Evolutionary conservation across 495 filamentous ascomycete species (phyloP).

Genomic region (Hypoxylon rickii): DNA sequence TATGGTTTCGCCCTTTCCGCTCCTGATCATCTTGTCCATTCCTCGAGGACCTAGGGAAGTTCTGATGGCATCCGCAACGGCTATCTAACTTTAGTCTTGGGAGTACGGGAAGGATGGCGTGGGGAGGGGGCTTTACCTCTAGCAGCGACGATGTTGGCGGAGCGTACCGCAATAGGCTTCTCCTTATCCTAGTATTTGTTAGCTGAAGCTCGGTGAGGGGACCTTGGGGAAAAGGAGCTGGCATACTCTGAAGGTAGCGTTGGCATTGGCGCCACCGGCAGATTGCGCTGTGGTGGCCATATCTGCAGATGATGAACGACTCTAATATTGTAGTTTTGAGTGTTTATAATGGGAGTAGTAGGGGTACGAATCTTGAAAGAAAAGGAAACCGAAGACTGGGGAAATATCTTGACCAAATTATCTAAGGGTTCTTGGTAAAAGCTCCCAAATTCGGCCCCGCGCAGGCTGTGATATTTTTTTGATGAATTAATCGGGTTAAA

Average conservation of each 20-base stretch:
- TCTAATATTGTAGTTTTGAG: no score
- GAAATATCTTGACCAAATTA: neutral
- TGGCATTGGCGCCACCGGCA: conserved; percentile 57
- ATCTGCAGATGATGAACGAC: no score
- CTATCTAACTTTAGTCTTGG: conserved; percentile 50
- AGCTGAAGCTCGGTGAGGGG: conserved; percentile 39
- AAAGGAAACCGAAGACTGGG: no score
- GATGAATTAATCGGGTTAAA: neutral
- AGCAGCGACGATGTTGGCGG: conserved; percentile 93
- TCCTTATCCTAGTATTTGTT: conserved; percentile 81
- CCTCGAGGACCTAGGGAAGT: conserved; percentile 64
- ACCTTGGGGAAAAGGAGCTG: conserved; percentile 9
- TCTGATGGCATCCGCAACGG: conserved; percentile 95
- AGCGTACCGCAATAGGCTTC: conserved; percentile 95
- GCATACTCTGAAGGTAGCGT: conserved; percentile 80
- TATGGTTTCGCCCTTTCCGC: conserved; percentile 92
- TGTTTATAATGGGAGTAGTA: no score
- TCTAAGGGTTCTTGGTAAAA: neutral
- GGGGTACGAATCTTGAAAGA: no score
- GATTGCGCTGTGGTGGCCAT: conserved; percentile 69
- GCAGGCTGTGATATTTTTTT: conserved; percentile 30
- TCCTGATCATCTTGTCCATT: conserved; percentile 99
- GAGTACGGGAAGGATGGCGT: neutral
- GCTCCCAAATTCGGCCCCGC: conserved; percentile 14
- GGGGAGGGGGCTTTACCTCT: conserved; percentile 66